These are phyloP conservation scores for Poa pratensis DNA, from an alignment of 176 grass and related monocot species.

Conservation along the genomic window DNA sequence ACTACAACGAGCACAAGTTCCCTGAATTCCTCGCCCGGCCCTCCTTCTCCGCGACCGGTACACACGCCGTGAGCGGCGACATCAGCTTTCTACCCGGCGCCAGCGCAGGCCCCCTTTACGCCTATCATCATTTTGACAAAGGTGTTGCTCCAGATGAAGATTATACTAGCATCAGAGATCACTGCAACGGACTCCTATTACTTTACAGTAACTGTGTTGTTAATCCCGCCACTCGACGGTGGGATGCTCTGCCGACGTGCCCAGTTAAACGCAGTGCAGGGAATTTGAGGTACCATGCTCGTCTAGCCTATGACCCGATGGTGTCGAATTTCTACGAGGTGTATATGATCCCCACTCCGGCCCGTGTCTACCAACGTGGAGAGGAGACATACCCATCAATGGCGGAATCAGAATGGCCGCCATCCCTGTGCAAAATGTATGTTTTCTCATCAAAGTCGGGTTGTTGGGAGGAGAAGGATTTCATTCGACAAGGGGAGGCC, in stretches of 20 bases:
- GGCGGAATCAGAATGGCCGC: not conserved
- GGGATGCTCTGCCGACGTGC: not conserved
- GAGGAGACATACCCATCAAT: not conserved
- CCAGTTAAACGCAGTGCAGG: not conserved
- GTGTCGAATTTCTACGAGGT: not conserved
- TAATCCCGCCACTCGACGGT: not conserved
- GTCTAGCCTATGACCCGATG: not conserved
- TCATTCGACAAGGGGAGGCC: not conserved
- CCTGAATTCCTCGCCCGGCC: not conserved
- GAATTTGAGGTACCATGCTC: not conserved
- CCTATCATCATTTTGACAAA: not conserved
- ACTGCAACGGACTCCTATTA: not conserved
- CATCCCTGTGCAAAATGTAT: not conserved
- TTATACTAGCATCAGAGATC: not conserved
- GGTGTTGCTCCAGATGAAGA: too few relatives aligned
- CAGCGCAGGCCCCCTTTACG: not conserved
- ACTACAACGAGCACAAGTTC: not conserved
- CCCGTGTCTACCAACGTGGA: not conserved
- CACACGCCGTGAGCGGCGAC: not conserved
- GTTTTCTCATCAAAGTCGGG: not conserved
- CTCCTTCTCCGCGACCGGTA: not conserved
- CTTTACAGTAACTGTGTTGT: not conserved
- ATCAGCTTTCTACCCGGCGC: not conserved
- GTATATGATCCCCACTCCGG: not conserved
- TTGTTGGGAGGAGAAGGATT: conserved; percentile 5